A percentile compares a stretch with the other conserved stretches of the same genome.
Conservation (phyloP, 1,284 basidiomycete genomes). For the Malassezia furfur region DNA sequence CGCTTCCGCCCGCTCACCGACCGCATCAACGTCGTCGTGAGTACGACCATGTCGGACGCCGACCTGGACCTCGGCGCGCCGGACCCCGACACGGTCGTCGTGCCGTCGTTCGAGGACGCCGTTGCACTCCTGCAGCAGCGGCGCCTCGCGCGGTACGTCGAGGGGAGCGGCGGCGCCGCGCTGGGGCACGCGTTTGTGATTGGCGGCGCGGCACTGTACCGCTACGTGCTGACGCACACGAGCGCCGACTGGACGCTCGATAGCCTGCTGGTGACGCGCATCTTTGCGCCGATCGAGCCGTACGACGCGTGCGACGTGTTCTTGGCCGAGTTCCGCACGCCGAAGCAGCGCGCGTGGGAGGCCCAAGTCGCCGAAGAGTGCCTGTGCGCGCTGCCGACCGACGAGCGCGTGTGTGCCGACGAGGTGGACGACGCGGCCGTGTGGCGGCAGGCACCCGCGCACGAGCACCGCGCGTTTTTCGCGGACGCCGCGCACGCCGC, state of each 20-base stretch:
- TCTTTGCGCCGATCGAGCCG: not conserved
- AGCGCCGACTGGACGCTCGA: conserved; percentile 8
- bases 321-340: conserved; percentile 14
- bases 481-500: not conserved
- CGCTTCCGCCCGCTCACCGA: conserved; percentile 73
- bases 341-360: conserved; percentile 11
- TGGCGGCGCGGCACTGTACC: conserved; percentile 17
- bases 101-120: conserved; percentile 14
- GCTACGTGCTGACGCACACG: conserved; percentile 2
- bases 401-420: not conserved
- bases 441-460: conserved; percentile 5
- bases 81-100: conserved; percentile 12
- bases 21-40: conserved; percentile 73
- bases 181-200: conserved; percentile 15
- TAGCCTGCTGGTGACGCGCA: conserved; percentile 14
- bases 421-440: not conserved
- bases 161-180: not conserved
- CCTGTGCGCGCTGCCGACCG: not conserved
- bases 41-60: conserved; percentile 30
- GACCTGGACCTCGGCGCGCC: not conserved
- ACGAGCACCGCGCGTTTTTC: conserved; percentile 4
- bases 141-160: conserved; percentile 4
- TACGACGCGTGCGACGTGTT: conserved; percentile 12
- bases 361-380: not conserved
- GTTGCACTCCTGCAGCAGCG: conserved; percentile 11